phyloP scores from a whole-genome alignment of 1,139 yeast genomes.

The Nadsonia starkeyi-henricii region DNA sequence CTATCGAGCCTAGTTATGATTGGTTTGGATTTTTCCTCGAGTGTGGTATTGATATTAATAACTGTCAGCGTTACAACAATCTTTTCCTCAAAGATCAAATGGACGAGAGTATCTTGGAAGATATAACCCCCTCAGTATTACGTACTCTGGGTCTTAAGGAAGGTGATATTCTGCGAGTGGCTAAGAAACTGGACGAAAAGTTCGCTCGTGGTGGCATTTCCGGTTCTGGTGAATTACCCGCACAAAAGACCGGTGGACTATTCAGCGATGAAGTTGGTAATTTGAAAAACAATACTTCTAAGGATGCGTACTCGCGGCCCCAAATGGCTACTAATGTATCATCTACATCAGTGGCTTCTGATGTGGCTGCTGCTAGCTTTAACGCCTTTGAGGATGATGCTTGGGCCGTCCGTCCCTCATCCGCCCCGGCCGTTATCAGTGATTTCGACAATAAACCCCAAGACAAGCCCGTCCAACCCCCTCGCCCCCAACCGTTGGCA shows the following conservation, averaged over 20 bases:
- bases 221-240: conserved; percentile 11
- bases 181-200: conserved; percentile 62
- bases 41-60: conserved; percentile 86
- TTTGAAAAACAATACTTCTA: conserved; percentile 41
- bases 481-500: not conserved
- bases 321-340: conserved; percentile 9
- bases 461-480: not conserved
- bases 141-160: conserved; percentile 87
- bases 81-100: conserved; percentile 83
- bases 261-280: conserved; percentile 66
- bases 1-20: conserved; percentile 43
- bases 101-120: conserved; percentile 73
- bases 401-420: not conserved
- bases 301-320: conserved; percentile 3
- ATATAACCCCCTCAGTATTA: conserved; percentile 65
- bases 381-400: conserved; percentile 21
- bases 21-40: conserved; percentile 94
- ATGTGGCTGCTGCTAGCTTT: conserved; percentile 8
- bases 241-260: conserved; percentile 28
- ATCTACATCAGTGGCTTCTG: conserved; percentile 12
- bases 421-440: conserved; percentile 6
- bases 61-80: conserved; percentile 81
- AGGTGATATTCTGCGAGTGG: conserved; percentile 87
- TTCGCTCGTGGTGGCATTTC: conserved; percentile 39
- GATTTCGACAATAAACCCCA: conserved; percentile 18